Base-by-base conservation (phyloP, 2,329 filamentous ascomycete genomes). In the Microdochium nivale region DNA sequence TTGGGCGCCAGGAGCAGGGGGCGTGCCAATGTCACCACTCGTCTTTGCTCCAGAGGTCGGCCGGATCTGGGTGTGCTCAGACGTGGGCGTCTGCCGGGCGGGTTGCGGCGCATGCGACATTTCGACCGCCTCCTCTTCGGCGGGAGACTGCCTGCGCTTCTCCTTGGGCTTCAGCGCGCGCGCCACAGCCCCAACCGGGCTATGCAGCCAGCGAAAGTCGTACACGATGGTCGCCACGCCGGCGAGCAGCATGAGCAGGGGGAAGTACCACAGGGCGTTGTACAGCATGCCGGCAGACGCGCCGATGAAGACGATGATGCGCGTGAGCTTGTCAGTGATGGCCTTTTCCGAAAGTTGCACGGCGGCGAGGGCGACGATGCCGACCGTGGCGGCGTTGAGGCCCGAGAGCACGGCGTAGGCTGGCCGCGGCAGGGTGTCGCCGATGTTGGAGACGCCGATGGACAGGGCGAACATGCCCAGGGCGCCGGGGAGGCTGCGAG, bases 251-350 rank as follows among this genome's bases (percentile, higher is more conserved):
- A 89, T 83, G 3, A 90, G 61, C 0, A 80, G 59, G 0, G 87
- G 87, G 47, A 88, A 90, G 57, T 87, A 90, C 87, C 87, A 90
- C 0, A 90, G 66, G 0, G 84, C 79, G 49, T 82, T 88, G 58
- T 89, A 89, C 48, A 86, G 71, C 56, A 90, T 67, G 0, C 86
- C 87, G 0, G 83, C 84, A 9, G 77, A 73, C 1, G 73, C 86
- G 2, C 78, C 78, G 7, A 84, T 59, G 11, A 88, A 83, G 0
- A 90, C 80, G 1, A 89, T 57, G 0, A 84, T 67, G 1, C 86
- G 70, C 0, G 85, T 83, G 2, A 86, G 47, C 21, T 71, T 71
- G 60, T 89, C 85, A 0, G 77, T 83, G 51, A 89, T 84, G 0
- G 85, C 79, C 56, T 87, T 88, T 16, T 82, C 71, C 0, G 84